Evolutionary conservation across 805 yeast genomes (phyloP).

Genomic region (Ogataea thermomethanolica): DNA sequence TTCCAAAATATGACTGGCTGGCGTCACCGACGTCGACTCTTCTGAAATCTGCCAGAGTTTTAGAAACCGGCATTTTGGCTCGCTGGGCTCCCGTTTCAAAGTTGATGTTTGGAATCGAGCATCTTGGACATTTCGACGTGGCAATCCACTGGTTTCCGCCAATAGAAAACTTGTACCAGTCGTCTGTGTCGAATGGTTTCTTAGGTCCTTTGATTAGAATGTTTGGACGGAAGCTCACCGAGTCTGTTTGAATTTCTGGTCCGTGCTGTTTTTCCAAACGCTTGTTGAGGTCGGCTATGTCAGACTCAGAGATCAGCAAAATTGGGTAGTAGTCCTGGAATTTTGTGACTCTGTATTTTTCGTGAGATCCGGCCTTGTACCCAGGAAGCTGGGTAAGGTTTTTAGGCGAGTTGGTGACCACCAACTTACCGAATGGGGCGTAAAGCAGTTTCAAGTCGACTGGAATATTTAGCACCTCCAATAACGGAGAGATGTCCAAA

Average conservation of each 20-base stretch:
- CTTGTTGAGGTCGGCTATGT: constrained; percentile 18
- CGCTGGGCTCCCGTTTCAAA: constrained; percentile 18
- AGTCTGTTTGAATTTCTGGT: constrained; percentile 4
- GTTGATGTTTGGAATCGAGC: constrained; percentile 26
- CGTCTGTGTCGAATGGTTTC: constrained; percentile 23
- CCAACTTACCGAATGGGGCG: constrained; percentile 23
- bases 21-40: constrained; percentile 21
- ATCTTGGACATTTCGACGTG: constrained; percentile 29
- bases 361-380: constrained; percentile 7
- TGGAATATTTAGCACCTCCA: constrained; percentile 13
- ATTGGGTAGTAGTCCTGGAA: constrained; percentile 30
- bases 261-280: constrained; percentile 6
- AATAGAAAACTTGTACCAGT: constrained; percentile 23
- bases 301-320: constrained; percentile 21
- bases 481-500: constrained; percentile 15
- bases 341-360: constrained; percentile 19
- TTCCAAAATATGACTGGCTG: constrained; percentile 20
- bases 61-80: constrained; percentile 18
- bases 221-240: constrained; percentile 24
- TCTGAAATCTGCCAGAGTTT: constrained; percentile 21
- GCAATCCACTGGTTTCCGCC: constrained; percentile 20
- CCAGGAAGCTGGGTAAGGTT: constrained; percentile 6
- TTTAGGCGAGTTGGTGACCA: constrained; percentile 24
- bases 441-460: constrained; percentile 17
- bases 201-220: constrained; percentile 16